phyloP scores from a whole-genome alignment of 78 protist genomes.

The Protostelium mycophagum region DNA sequence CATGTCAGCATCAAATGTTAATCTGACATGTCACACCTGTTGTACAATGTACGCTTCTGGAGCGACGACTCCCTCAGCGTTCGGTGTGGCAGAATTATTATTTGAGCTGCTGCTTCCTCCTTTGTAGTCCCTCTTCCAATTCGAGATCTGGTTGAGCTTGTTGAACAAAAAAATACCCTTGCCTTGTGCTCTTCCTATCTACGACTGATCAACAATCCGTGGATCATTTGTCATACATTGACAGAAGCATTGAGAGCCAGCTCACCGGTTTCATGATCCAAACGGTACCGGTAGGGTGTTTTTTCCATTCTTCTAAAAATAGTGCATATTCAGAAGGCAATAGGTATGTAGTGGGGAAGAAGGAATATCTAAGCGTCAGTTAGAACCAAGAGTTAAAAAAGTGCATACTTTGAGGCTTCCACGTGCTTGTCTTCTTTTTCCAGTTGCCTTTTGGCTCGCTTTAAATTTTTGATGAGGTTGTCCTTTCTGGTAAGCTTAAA shows the following conservation, averaged over 20 bases:
- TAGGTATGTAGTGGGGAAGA: constrained; percentile 7
- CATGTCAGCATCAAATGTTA: constrained; percentile 17
- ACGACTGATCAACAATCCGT: constrained; percentile 3
- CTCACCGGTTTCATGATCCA: constrained; percentile 2
- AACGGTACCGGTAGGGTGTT: background rate
- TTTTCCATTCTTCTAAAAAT: constrained; percentile 8
- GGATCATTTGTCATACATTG: no score
- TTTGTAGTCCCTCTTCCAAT: constrained; percentile 64
- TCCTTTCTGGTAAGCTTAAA: constrained; percentile 41
- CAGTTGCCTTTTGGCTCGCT: background rate
- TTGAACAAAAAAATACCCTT: constrained; percentile 87
- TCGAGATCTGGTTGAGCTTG: constrained; percentile 64
- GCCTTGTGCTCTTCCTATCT: constrained; percentile 76
- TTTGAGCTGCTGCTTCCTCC: no score
- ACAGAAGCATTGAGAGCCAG: no score
- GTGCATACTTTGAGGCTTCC: constrained; percentile 2
- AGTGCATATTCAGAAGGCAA: constrained; percentile 10
- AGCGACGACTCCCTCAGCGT: background rate
- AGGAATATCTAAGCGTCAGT: background rate
- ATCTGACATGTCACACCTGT: constrained; percentile 17
- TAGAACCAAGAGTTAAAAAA: background rate
- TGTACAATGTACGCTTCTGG: background rate
- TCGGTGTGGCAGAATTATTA: no score
- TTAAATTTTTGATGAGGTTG: constrained; percentile 37
- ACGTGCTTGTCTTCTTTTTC: background rate